These are phyloP conservation scores for Mycena chlorophos DNA, from an alignment of 768 basidiomycete genomes.

Conservation along the genomic window DNA sequence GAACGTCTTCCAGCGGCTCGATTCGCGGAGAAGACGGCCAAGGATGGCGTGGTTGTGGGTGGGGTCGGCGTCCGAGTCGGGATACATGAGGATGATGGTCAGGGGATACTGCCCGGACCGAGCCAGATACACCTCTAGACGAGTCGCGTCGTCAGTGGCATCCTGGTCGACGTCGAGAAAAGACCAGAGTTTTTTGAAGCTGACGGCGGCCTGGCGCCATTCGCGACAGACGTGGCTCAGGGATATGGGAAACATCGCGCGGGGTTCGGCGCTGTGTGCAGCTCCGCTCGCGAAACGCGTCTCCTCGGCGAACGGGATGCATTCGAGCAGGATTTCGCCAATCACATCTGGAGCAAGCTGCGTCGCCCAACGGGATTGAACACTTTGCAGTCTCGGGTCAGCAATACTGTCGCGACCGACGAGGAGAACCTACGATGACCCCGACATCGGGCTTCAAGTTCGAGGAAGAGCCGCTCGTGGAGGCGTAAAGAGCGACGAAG, in stretches of 20 bases:
- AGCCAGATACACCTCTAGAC: constrained; percentile 30
- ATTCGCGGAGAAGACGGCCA: background rate
- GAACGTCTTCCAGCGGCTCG: background rate
- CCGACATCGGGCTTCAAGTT: too few species aligned
- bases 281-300: too few species aligned
- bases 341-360: too few species aligned
- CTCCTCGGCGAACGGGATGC: too few species aligned
- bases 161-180: constrained; percentile 6
- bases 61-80: background rate
- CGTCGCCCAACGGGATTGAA: too few species aligned
- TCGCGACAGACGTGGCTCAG: constrained; percentile 12
- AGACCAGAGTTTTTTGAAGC: background rate
- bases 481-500: too few species aligned
- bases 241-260: background rate
- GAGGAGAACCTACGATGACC: too few species aligned
- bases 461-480: too few species aligned
- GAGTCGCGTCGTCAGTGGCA: background rate
- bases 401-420: too few species aligned
- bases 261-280: too few species aligned
- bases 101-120: constrained; percentile 31
- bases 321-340: too few species aligned
- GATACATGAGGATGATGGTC: background rate
- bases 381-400: too few species aligned
- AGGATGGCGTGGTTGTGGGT: constrained; percentile 1
- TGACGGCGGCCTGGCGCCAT: background rate